Percentiles rank a stretch among this genome's conserved stretches.
Conservation (phyloP, 345 rosid species). For the Linum tenue region DNA sequence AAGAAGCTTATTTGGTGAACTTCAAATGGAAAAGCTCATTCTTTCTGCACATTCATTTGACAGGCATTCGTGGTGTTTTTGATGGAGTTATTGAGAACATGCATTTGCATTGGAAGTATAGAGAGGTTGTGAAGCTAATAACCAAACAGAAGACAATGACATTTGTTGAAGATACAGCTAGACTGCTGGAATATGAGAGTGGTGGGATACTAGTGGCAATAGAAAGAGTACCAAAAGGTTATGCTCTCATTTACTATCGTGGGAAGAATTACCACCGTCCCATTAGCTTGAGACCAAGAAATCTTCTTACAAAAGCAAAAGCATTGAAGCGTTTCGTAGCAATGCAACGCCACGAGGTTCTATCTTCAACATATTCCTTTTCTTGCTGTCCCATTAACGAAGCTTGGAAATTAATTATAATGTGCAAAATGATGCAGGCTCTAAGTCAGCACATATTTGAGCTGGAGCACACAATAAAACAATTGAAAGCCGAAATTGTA, state of each 20-base stretch:
- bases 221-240: constrained; percentile 93
- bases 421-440: constrained; percentile 43
- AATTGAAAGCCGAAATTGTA: constrained; percentile 77
- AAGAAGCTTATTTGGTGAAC: constrained; percentile 7
- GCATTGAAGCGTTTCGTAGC: constrained; percentile 91
- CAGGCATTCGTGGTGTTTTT: constrained; percentile 97
- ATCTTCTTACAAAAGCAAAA: constrained; percentile 90
- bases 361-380: constrained; percentile 2
- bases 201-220: constrained; percentile 93
- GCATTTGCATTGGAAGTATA: constrained; percentile 99
- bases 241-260: constrained; percentile 76
- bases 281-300: constrained; percentile 80
- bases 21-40: constrained; percentile 5
- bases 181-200: constrained; percentile 86
- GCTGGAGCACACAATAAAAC: constrained; percentile 64
- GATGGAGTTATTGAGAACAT: constrained; percentile 97
- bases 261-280: constrained; percentile 92
- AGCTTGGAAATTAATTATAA: not conserved
- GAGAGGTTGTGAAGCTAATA: constrained; percentile 95
- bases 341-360: constrained; percentile 96
- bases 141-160: constrained; percentile 80
- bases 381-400: constrained; percentile 16
- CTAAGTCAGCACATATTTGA: constrained; percentile 88
- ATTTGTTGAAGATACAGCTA: constrained; percentile 89
- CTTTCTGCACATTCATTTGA: constrained; percentile 10